Percentiles rank a stretch among this genome's conserved stretches.
phyloP scores from a whole-genome alignment of 1,284 basidiomycete species.

The Anthracocystis walkeri region DNA sequence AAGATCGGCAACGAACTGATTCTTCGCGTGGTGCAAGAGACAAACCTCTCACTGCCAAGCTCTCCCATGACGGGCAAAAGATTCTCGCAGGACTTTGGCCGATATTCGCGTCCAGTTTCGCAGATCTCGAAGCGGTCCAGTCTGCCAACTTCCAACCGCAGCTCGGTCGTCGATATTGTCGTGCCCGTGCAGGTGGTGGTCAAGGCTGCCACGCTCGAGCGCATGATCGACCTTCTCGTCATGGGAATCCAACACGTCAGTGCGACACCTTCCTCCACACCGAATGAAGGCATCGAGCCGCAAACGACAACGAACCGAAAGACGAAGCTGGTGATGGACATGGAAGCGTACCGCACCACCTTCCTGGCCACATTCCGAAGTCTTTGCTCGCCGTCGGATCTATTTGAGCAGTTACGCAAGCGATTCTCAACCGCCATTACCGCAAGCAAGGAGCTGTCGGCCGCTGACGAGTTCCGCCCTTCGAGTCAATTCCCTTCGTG shows the following conservation, averaged over 20 bases:
- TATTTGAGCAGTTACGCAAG: slow-evolving; percentile 64
- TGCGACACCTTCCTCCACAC: slow-evolving; percentile 17
- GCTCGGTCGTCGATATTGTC: slow-evolving; percentile 56
- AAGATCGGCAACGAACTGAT: slow-evolving; percentile 59
- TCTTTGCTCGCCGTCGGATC: slow-evolving; percentile 52
- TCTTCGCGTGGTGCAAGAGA: slow-evolving; percentile 42
- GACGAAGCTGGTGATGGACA: slow-evolving; percentile 57
- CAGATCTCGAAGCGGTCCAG: slow-evolving; percentile 63
- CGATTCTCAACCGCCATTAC: slow-evolving; percentile 62
- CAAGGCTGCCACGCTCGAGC: slow-evolving; percentile 59
- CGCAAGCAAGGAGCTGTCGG: slow-evolving; percentile 62
- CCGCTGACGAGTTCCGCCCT: slow-evolving; percentile 48
- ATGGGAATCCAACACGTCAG: slow-evolving; percentile 64
- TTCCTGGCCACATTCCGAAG: slow-evolving; percentile 63
- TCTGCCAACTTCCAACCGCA: slow-evolving; percentile 62
- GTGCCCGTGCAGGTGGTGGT: slow-evolving; percentile 55
- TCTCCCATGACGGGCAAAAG: slow-evolving; percentile 59
- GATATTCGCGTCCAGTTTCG: slow-evolving; percentile 55
- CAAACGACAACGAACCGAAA: slow-evolving; percentile 29
- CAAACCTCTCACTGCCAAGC: slow-evolving; percentile 45
- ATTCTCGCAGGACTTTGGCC: slow-evolving; percentile 61
- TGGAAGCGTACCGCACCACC: slow-evolving; percentile 53
- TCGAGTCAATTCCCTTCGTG: slow-evolving; percentile 65
- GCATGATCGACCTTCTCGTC: slow-evolving; percentile 66
- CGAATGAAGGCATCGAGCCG: slow-evolving; percentile 25